A percentile compares a stretch with the other conserved stretches of the same genome.
phyloP scores from a whole-genome alignment of 768 basidiomycete genomes.

The Gymnopilus junonius region DNA sequence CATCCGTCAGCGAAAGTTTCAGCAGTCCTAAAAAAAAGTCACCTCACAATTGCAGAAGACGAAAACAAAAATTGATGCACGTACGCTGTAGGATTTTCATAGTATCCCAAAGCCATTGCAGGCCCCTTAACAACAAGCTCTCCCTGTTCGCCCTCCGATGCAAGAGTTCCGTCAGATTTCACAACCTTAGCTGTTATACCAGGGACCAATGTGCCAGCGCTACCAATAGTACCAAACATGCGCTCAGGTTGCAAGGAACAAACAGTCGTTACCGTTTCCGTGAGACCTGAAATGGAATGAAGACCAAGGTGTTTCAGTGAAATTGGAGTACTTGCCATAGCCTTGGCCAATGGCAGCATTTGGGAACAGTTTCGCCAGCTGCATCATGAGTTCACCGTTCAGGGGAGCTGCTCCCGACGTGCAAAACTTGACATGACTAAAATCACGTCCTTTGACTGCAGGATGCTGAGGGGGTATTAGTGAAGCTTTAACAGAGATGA shows the following conservation, averaged over 20 bases:
- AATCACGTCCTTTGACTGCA: slow-evolving; percentile 50
- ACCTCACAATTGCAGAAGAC: background rate
- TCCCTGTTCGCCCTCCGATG: slow-evolving; percentile 60
- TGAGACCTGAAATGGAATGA: slow-evolving; percentile 50
- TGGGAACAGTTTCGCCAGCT: slow-evolving; percentile 51
- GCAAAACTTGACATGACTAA: slow-evolving; percentile 55
- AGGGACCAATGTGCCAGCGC: slow-evolving; percentile 61
- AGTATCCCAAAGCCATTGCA: slow-evolving; percentile 61
- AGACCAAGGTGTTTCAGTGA: background rate
- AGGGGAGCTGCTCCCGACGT: slow-evolving; percentile 69
- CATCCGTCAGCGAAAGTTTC: slow-evolving; percentile 69
- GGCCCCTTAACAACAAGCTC: slow-evolving; percentile 66
- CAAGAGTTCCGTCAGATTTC: slow-evolving; percentile 59
- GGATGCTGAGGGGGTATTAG: slow-evolving; percentile 48
- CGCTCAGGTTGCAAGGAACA: slow-evolving; percentile 47
- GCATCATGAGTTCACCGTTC: slow-evolving; percentile 55
- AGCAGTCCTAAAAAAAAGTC: slow-evolving; percentile 47
- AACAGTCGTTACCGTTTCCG: slow-evolving; percentile 63
- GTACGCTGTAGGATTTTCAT: slow-evolving; percentile 63
- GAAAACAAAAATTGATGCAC: slow-evolving; percentile 21
- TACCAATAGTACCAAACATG: slow-evolving; percentile 54
- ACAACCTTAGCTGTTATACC: slow-evolving; percentile 61
- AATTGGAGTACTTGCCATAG: slow-evolving; percentile 45
- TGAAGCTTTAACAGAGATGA: background rate
- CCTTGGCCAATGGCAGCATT: slow-evolving; percentile 69